These are phyloP conservation scores for Sporobolomyces pararoseus DNA, from an alignment of 768 basidiomycete genomes.

Conservation along the genomic window DNA sequence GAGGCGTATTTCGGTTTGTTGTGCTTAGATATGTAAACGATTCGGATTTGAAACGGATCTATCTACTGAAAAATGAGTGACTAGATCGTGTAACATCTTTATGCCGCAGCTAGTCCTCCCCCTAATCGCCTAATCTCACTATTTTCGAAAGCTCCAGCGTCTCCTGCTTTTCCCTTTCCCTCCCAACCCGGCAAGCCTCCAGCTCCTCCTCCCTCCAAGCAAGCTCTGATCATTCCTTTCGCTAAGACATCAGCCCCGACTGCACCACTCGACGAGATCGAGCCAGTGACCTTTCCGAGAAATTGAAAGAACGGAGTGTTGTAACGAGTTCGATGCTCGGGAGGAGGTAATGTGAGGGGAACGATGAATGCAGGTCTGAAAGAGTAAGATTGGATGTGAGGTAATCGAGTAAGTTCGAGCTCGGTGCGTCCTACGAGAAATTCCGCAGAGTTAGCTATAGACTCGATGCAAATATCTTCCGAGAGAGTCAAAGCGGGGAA, in stretches of 20 bases:
- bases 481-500: neutral
- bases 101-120: conserved; percentile 1
- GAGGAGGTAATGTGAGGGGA: conserved; percentile 4
- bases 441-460: neutral
- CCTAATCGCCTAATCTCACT: conserved; percentile 24
- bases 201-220: conserved; percentile 2
- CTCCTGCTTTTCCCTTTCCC: conserved; percentile 27
- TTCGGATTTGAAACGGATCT: too few species aligned
- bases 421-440: conserved; percentile 9
- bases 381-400: conserved; percentile 20
- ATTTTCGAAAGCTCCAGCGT: conserved; percentile 24
- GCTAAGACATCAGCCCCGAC: conserved; percentile 14
- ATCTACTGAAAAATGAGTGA: too few species aligned
- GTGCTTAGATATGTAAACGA: too few species aligned
- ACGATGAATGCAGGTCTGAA: conserved; percentile 34
- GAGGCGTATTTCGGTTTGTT: too few species aligned
- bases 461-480: too few species aligned
- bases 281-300: neutral
- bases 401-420: neutral
- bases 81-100: too few species aligned
- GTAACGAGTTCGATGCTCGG: neutral
- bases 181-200: conserved; percentile 18
- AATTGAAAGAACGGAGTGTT: neutral
- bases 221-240: conserved; percentile 23
- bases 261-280: neutral